These are phyloP conservation scores for Ambrosia trifida DNA, from an alignment of 129 eudicot species.

Conservation along the genomic window DNA sequence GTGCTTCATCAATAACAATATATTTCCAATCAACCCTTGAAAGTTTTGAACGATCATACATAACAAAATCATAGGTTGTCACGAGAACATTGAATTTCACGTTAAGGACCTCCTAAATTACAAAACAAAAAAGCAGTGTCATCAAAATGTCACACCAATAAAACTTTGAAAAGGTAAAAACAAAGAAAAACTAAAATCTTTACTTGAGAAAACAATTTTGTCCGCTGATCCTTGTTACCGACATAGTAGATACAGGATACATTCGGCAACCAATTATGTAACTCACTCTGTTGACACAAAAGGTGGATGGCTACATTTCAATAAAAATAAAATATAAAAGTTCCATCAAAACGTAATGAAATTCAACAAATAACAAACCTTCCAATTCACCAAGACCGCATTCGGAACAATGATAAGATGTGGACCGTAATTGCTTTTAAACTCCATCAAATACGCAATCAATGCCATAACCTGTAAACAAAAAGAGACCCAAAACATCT, in stretches of 20 bases:
- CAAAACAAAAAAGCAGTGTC: not conserved
- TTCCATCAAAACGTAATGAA: not conserved
- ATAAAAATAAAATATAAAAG: not conserved
- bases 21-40: slow-evolving; percentile 97
- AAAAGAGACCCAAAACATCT: not conserved
- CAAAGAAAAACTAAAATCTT: slow-evolving; percentile 14
- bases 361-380: slow-evolving; percentile 48
- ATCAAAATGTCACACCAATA: not conserved
- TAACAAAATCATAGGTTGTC: slow-evolving; percentile 92
- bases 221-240: slow-evolving; percentile 85
- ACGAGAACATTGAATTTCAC: slow-evolving; percentile 95
- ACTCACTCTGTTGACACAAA: slow-evolving; percentile 72
- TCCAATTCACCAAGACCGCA: slow-evolving; percentile 98
- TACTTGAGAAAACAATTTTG: slow-evolving; percentile 92
- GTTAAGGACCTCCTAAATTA: slow-evolving; percentile 70
- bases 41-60: slow-evolving; percentile 93
- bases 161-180: not conserved
- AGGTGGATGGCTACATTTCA: slow-evolving; percentile 16
- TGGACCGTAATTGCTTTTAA: slow-evolving; percentile 95
- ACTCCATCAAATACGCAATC: slow-evolving; percentile 97
- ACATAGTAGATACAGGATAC: slow-evolving; percentile 93
- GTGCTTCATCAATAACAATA: slow-evolving; percentile 97
- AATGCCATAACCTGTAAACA: slow-evolving; percentile 91
- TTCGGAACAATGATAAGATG: slow-evolving; percentile 98
- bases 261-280: slow-evolving; percentile 87